Evolutionary conservation across 2,329 filamentous ascomycete species (phyloP).

Genomic region (Pseudocercospora crystallina): DNA sequence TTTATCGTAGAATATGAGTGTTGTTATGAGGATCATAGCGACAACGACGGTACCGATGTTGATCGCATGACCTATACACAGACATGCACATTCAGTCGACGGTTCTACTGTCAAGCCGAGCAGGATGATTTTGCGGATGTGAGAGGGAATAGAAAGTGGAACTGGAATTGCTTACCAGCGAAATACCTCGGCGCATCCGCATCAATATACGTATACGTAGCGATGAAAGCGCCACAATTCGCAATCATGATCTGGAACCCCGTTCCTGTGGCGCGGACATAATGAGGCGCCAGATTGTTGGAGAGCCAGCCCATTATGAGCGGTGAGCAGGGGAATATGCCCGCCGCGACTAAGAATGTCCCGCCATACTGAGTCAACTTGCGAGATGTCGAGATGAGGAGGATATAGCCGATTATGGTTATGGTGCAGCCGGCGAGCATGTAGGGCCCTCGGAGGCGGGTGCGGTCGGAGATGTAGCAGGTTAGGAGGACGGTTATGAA

Average conservation of each 20-base stretch:
- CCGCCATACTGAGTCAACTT: conserved; percentile 39
- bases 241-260: conserved; percentile 43
- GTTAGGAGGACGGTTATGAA: conserved; percentile 26
- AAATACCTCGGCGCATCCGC: conserved; percentile 27
- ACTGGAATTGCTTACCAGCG: too few relatives aligned
- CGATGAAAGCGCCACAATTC: conserved; percentile 45
- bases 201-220: conserved; percentile 45
- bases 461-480: conserved; percentile 29
- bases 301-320: conserved; percentile 39
- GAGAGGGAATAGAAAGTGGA: too few relatives aligned
- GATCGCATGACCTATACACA: conserved; percentile 44
- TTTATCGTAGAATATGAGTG: conserved; percentile 6
- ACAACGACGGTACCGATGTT: conserved; percentile 41
- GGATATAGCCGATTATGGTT: conserved; percentile 39
- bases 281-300: conserved; percentile 47
- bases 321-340: conserved; percentile 33
- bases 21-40: conserved; percentile 30
- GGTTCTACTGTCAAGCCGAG: too few relatives aligned
- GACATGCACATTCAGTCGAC: too few relatives aligned
- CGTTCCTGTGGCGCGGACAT: conserved; percentile 43
- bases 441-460: conserved; percentile 33
- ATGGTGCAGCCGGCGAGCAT: conserved; percentile 27
- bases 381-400: conserved; percentile 34
- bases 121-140: too few relatives aligned
- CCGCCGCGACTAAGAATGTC: conserved; percentile 39